These are phyloP conservation scores for Thermomucor indicae-seudaticae DNA, from an alignment of 371 early-diverging fungal genomes.

Conservation along the genomic window DNA sequence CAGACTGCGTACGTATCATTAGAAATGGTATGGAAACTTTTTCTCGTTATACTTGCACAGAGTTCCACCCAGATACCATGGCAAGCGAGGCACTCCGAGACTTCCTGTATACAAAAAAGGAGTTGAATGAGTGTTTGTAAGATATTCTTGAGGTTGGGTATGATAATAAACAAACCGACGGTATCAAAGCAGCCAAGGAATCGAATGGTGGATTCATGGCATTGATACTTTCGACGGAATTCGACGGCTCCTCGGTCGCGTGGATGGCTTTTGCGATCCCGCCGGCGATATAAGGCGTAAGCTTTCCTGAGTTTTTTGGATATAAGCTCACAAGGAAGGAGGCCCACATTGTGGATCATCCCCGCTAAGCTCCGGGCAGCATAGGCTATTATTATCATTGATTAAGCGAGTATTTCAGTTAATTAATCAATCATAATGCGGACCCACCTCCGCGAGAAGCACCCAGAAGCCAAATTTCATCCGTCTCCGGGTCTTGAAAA, in stretches of 20 bases:
- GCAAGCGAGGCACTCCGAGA: slow-evolving; percentile 33
- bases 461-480: slow-evolving; percentile 35
- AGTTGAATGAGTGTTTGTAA: not conserved
- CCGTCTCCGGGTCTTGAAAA: slow-evolving; percentile 16
- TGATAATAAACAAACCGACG: slow-evolving; percentile 12
- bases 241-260: not conserved
- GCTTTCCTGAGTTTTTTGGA: slow-evolving; percentile 12
- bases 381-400: slow-evolving; percentile 19
- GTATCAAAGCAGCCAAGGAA: slow-evolving; percentile 42
- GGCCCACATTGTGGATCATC: slow-evolving; percentile 36
- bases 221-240: slow-evolving; percentile 18
- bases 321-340: slow-evolving; percentile 17
- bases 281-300: slow-evolving; percentile 20
- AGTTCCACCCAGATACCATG: slow-evolving; percentile 36
- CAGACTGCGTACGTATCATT: slow-evolving; percentile 13
- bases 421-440: too few species aligned
- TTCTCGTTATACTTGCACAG: slow-evolving; percentile 12
- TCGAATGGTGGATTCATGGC: slow-evolving; percentile 19
- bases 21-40: not conserved
- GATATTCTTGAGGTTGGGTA: not conserved
- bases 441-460: slow-evolving; percentile 34
- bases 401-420: too few species aligned
- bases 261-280: slow-evolving; percentile 1
- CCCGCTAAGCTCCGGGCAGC: slow-evolving; percentile 34
- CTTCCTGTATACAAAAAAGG: not conserved